These are phyloP conservation scores for Heterobasidion parviporum DNA, from an alignment of 1,284 basidiomycete species.

Conservation along the genomic window DNA sequence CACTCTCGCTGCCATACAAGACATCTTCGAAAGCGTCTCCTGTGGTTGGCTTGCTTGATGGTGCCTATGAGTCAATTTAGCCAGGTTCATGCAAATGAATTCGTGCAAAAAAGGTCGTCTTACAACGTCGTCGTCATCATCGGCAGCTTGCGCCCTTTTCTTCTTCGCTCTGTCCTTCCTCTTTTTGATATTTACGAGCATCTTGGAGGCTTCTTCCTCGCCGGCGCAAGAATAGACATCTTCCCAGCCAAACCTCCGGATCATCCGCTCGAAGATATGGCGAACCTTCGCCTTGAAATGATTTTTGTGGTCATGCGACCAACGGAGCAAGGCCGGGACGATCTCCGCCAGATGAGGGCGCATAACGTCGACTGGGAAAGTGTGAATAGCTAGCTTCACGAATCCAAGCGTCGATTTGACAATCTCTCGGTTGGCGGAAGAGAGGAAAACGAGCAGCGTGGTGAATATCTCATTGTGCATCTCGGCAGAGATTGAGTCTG, in stretches of 20 bases:
- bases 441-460: slow-evolving; percentile 86
- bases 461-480: slow-evolving; percentile 84
- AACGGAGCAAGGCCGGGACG: slow-evolving; percentile 80
- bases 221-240: slow-evolving; percentile 73
- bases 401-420: slow-evolving; percentile 96
- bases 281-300: slow-evolving; percentile 97
- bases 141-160: slow-evolving; percentile 51
- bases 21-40: slow-evolving; percentile 95
- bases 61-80: slow-evolving; percentile 20
- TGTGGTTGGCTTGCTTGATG: slow-evolving; percentile 38
- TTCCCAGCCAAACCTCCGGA: slow-evolving; percentile 87
- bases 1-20: slow-evolving; percentile 89
- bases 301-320: slow-evolving; percentile 98
- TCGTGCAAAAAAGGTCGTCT: slow-evolving; percentile 5
- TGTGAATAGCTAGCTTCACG: slow-evolving; percentile 89
- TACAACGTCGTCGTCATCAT: slow-evolving; percentile 46
- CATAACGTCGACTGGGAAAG: slow-evolving; percentile 65
- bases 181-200: slow-evolving; percentile 88
- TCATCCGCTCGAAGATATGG: slow-evolving; percentile 95
- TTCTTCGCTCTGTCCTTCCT: slow-evolving; percentile 82
- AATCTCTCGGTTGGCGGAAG: slow-evolving; percentile 93
- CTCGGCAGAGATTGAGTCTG: slow-evolving; percentile 65
- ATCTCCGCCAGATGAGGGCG: slow-evolving; percentile 70
- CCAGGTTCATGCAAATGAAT: background rate
- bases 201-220: slow-evolving; percentile 67